Evolutionary conservation across 1,139 yeast species (phyloP), one percentile per base, ranked within the genome.

Genomic region (Nakaseomyces kungkrabaensis): DNA sequence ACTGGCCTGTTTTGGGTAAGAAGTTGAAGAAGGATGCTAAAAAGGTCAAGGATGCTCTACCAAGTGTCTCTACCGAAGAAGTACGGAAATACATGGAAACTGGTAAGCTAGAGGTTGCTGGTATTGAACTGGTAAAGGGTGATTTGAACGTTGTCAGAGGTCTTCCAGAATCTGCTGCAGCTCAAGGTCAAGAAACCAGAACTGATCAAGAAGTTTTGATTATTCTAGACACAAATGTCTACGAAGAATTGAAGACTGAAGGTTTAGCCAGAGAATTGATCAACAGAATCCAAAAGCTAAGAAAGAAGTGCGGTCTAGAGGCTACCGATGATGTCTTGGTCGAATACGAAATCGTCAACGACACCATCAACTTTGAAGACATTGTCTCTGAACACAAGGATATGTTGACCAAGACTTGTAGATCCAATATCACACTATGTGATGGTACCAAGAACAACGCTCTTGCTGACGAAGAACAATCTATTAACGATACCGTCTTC

Each of bases 1-100:
- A 94, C 73, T 94, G 99, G 99, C 95, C 97, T 49, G 88, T 89
- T 17, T 78, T 94, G 59, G 99, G 99, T 72, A 92, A 92, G 78
- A 92, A 92, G 71, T 79, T 94, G 69, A 90, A 90, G 79, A 82
- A 82, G 67, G 97, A 90, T 63, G 95, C 87, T 57, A 88, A 85
- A 73, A 85, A 80, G 68, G 98, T 94, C 54, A 92, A 92, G 77
- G 95, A 84, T 65, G 97, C 95, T 27, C 77, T 94, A 60, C 97
- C 97, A 56, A 68, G 67, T 22, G 79, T 94, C 49, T 70, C 92
- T 32, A 85, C 96, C 24, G 85, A 75, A 24, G 89, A 88, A 53
- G 97, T 92, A 48, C 87, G 86, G 71, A 69, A 72, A 37, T 94
- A 84, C 67, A 75, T 92, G 56, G 71, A 75, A 51, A 71, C 81